Percentiles rank a stretch among this genome's conserved stretches.
Conservation (phyloP, 1,284 basidiomycete genomes). For the Lentinula novae-zelandiae region DNA sequence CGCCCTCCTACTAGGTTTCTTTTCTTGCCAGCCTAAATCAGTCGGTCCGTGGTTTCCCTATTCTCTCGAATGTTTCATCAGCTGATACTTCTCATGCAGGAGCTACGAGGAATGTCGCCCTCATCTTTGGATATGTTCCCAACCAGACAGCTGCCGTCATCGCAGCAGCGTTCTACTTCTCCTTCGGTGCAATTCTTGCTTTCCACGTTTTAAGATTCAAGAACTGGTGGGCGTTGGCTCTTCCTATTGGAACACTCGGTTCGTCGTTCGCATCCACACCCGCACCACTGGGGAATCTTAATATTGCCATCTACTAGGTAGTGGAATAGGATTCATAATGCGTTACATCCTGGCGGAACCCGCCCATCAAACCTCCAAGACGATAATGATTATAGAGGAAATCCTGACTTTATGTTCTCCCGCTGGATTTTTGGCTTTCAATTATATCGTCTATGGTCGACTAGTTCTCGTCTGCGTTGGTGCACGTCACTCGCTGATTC, state of each 20-base stretch:
- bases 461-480: conserved; percentile 21
- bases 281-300: too few species aligned
- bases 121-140: conserved; percentile 19
- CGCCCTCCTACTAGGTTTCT: background rate
- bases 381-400: conserved; percentile 7
- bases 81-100: background rate
- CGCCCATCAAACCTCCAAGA: conserved; percentile 8
- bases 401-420: conserved; percentile 14
- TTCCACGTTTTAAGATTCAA: conserved; percentile 18
- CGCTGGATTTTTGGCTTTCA: conserved; percentile 27
- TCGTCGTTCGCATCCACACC: background rate
- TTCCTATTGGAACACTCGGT: conserved; percentile 25
- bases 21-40: background rate
- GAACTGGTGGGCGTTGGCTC: conserved; percentile 27
- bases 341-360: background rate
- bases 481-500: conserved; percentile 20
- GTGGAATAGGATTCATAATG: conserved; percentile 11
- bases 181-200: conserved; percentile 12
- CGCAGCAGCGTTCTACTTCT: conserved; percentile 20
- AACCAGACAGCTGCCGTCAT: conserved; percentile 20
- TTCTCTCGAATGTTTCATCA: background rate
- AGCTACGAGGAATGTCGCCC: background rate
- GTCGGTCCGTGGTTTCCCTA: background rate
- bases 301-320: background rate
- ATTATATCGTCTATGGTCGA: conserved; percentile 28